Conservation (phyloP, 257 asterid species). For the Jaltomata sinuosa region DNA sequence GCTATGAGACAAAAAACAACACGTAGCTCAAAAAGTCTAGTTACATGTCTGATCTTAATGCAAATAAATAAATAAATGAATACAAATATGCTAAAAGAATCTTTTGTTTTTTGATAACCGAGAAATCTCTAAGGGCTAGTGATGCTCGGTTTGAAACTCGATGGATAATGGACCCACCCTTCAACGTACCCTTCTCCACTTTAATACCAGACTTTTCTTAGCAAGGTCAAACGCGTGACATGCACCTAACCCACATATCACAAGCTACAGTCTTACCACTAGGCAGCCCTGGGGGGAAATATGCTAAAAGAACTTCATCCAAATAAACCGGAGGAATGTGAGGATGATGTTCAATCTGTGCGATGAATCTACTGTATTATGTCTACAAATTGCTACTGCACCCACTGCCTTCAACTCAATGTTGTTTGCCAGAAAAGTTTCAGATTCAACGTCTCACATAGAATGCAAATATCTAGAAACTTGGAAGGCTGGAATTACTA, state of each 20-base stretch:
- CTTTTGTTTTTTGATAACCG: background rate
- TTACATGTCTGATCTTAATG: background rate
- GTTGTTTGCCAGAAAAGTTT: background rate
- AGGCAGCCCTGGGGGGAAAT: background rate
- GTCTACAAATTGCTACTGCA: background rate
- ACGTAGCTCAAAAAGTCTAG: background rate
- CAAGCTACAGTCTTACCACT: background rate
- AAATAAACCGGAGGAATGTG: background rate
- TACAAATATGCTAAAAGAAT: background rate
- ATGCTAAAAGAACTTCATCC: background rate
- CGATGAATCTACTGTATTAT: background rate
- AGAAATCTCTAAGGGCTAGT: background rate
- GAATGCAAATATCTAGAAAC: background rate
- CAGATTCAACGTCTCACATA: background rate
- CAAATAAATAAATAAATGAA: background rate
- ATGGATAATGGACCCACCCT: background rate
- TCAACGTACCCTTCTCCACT: background rate
- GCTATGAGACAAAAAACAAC: background rate
- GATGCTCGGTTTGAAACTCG: background rate
- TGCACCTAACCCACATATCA: background rate
- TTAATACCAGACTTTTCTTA: background rate
- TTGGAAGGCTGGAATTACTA: background rate
- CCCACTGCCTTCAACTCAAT: background rate
- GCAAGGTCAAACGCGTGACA: background rate
- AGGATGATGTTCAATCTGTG: background rate